Evolutionary conservation across 257 asterid genomes (phyloP), one percentile per base, ranked within the genome.

Genomic region (Nicotiana paniculata): DNA sequence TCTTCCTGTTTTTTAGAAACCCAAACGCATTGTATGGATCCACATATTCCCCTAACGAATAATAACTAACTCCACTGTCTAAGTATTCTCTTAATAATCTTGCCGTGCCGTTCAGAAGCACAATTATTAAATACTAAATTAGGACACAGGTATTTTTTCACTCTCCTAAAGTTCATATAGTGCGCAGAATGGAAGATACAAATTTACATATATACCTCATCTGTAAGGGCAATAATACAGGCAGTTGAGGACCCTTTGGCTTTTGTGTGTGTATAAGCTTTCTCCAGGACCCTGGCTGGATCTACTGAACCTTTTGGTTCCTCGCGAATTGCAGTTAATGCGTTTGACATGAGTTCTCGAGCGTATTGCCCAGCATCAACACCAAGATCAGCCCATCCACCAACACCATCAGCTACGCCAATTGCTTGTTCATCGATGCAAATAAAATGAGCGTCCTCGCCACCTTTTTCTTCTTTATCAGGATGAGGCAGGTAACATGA

Each of bases 321-420:
- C 80, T 93, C 97, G 69, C 85, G 89, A 84, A 96, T 79, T 55
- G 98, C 97, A 53, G 82, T 77, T 35, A 91, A 97, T 3, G 99
- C 88, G 77, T 96, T 89, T 61, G 92, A 85, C 98, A 96, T 96
- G 79, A 96, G 97, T 84, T 96, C 97, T 32, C 97, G 97, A 32
- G 99, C 93, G 84, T 96, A 96, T 62, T 55, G 82, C 70, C 99
- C 98, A 8, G 97, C 90, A 86, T 94, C 90, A 80, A 94, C 90
- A 66, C 99, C 99, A 75, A 88, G 82, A 88, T 94, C 97, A 24
- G 97, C 97, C 99, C 99, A 96, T 69, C 99, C 99, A 80, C 98
- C 99, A 5, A 96, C 99, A 70, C 97, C 99, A 89, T 96, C 99
- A 80, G 99, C 98, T 67, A 96, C 96, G 81, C 99, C 98, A 72